A percentile compares a stretch with the other conserved stretches of the same genome.
Conservation (phyloP, 257 asterid species). For the Salvia splendens region DNA sequence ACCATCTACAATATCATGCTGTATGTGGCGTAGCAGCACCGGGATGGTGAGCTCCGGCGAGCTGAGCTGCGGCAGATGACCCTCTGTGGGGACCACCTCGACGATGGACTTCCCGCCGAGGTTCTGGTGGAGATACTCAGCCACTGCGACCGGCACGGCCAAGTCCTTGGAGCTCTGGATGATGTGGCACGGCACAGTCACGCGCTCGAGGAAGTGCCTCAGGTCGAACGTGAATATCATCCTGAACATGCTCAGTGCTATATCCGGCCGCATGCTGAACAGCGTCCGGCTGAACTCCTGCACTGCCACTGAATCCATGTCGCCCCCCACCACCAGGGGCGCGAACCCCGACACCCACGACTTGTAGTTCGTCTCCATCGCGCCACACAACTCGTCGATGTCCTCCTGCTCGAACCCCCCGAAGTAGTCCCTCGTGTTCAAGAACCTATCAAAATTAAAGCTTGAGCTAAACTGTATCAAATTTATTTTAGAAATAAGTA, state of each 20-base stretch:
- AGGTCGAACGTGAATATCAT: slow-evolving; percentile 57
- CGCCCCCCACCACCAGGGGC: slow-evolving; percentile 71
- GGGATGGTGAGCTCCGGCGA: slow-evolving; percentile 61
- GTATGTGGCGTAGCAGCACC: slow-evolving; percentile 63
- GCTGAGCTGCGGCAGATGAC: slow-evolving; percentile 79
- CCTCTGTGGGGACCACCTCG: slow-evolving; percentile 64
- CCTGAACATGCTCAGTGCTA: slow-evolving; percentile 60
- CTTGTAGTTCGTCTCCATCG: slow-evolving; percentile 64
- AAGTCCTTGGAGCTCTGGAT: slow-evolving; percentile 72
- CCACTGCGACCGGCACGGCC: slow-evolving; percentile 70
- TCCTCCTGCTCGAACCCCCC: slow-evolving; percentile 51
- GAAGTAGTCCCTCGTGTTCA: slow-evolving; percentile 49
- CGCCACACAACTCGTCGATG: slow-evolving; percentile 36
- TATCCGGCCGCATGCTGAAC: slow-evolving; percentile 81
- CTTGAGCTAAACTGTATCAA: no score
- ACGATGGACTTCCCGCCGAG: slow-evolving; percentile 64
- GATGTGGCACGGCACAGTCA: slow-evolving; percentile 72
- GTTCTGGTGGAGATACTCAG: slow-evolving; percentile 73
- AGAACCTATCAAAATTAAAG: slow-evolving; percentile 30
- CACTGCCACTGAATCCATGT: slow-evolving; percentile 70
- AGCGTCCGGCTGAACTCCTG: slow-evolving; percentile 78
- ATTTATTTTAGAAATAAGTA: background rate
- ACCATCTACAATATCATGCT: slow-evolving; percentile 34
- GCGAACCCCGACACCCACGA: slow-evolving; percentile 75
- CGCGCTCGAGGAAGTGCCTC: slow-evolving; percentile 44